Percentiles rank a stretch among this genome's conserved stretches.
Evolutionary conservation across 169 alveolate species (phyloP).

Genomic region (Plasmodium billcollinsi): DNA sequence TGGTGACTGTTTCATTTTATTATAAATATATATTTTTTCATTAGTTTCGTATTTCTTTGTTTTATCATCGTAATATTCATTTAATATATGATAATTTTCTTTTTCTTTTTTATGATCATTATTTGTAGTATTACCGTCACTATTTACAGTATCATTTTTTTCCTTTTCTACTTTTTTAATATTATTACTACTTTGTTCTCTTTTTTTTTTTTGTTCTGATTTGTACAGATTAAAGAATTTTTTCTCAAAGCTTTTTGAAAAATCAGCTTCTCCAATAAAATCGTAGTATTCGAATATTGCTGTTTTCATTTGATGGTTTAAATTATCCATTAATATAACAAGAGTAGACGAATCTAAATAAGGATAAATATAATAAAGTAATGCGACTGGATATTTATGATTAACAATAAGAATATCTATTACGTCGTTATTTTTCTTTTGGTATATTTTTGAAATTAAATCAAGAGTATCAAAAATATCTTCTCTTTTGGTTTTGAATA

Average conservation of each 20-base stretch:
- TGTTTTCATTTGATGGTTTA: slow-evolving; percentile 57
- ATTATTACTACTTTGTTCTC: not conserved
- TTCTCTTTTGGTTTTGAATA: not conserved
- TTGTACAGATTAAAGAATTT: slow-evolving; percentile 17
- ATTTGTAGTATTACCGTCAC: not conserved
- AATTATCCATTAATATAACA: slow-evolving; percentile 62
- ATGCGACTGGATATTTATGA: slow-evolving; percentile 61
- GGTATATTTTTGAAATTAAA: slow-evolving; percentile 57
- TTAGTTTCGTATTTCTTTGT: slow-evolving; percentile 5
- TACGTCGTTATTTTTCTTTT: slow-evolving; percentile 41
- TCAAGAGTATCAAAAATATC: slow-evolving; percentile 47
- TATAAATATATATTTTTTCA: slow-evolving; percentile 38
- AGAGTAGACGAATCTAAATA: slow-evolving; percentile 63
- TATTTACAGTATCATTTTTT: not conserved
- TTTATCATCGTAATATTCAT: too few relatives aligned
- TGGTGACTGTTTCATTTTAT: slow-evolving; percentile 59
- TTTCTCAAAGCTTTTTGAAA: slow-evolving; percentile 33
- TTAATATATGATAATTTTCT: not conserved
- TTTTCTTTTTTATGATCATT: not conserved
- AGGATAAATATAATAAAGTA: slow-evolving; percentile 51
- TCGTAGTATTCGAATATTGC: slow-evolving; percentile 68
- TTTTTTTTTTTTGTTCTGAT: not conserved
- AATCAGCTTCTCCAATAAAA: slow-evolving; percentile 71
- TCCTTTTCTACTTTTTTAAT: not conserved
- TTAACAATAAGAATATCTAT: slow-evolving; percentile 44